Base-by-base conservation (phyloP, 768 basidiomycete species). In the Lentinula lateritia region DNA sequence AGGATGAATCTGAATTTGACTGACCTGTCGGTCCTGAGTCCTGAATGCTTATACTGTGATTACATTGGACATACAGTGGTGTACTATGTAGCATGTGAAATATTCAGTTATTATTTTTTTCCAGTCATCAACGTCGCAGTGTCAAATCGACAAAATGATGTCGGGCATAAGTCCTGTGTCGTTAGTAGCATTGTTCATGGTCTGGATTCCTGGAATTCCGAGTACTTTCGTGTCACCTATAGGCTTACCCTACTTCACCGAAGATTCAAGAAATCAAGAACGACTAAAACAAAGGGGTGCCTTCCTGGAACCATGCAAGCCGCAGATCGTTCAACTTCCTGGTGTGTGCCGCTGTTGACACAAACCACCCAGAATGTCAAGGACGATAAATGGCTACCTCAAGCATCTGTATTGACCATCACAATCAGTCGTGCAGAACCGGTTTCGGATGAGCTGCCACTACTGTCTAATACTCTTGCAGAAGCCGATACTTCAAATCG, bases 1-100 rank as follows among this genome's bases (percentile, higher is more conserved):
- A 91, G 71, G 90, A 91, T 52, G 81, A 86, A 36, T 88, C 89
- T n/a, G 93, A 94, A 61, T 93, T 84, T 65, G 90, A 91, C 66
- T 90, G 67, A 80, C 23, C 16, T 60, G 23, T 16, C 45, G 5
- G 23, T 32, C 32, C 23, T 23, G 23, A 2, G 23, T n/a, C 23
- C 32, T 20, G 9, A n/a, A 8, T 35, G 43, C 3, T 36, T 34
- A 9, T 48, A 9, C 20, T 6, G 46, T 48, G 18, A 48, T 20
- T 52, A 20, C 38, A 52, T 38, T 23, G 48, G 41, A 42, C 28
- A 28, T 28, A 28, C n/a, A n/a, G 34, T 23, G 36, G 23, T 60
- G 50, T 60, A 60, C 59, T 60, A 60, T 52, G 59, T 52, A 52
- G 20, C 58, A 36, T 60, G 45, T 50, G 39, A 18, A 60, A 52